Evolutionary conservation across 1,284 basidiomycete species (phyloP), one percentile per base, ranked within the genome.

Genomic region (Pulveroboletus sp.): DNA sequence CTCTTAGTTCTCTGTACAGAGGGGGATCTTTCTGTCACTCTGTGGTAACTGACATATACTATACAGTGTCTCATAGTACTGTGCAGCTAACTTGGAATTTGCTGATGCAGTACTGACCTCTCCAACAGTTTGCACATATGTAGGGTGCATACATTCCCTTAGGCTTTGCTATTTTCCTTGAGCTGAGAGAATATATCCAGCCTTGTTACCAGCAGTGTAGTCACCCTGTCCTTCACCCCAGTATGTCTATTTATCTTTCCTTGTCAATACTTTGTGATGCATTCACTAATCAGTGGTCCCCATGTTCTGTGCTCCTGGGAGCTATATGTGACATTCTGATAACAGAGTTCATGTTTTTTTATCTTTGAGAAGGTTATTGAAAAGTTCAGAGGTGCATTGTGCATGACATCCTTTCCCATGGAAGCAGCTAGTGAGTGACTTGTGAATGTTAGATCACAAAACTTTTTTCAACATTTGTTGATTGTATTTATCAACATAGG

Each of bases 281-380:
- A 14, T 31, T 14, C 7, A n/a, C 3, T 14, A 9, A 12, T 28
- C 18, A 62, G 61, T 62, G 61, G 61, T 62, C 59, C 7, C 53
- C 59, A 22, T 47, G 54, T 17, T 58, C 54, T 0, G 62, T 62
- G 7, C n/a, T 64, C 35, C 11, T 62, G 5, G 47, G 49, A 8
- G 63, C 51, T 14, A 44, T 58, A 4, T 49, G 62, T 35, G 60
- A 62, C 24, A 2, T 49, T n/a, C 24, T 62, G 43, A 61, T 62
- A n/a, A 64, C 60, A 1, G 58, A 59, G 3, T 62, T 63, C 15
- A 63, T 65, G 6, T 65, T 65, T 14, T 64, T 61, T n/a, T 62
- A 63, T 28, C 59, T 62, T 44, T 49, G 62, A 42, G 59, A 42
- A 48, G 59, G 61, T 2, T 46, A 31, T 33, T 43, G 59, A 43